These are phyloP conservation scores for Podila minutissima DNA, from an alignment of 192 early-diverging fungal species.

Conservation along the genomic window DNA sequence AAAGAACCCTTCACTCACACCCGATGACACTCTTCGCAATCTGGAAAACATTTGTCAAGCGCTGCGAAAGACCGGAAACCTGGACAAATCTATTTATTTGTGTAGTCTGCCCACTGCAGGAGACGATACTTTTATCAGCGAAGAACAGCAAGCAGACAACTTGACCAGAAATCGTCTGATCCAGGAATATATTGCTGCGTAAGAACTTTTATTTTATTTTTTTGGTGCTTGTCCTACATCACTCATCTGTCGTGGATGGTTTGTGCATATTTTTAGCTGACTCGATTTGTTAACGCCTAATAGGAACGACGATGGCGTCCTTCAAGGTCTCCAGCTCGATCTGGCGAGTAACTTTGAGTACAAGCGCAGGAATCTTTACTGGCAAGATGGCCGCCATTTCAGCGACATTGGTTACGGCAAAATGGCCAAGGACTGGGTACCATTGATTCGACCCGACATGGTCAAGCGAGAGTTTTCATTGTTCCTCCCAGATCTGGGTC, in stretches of 20 bases:
- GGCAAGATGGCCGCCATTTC: constrained; percentile 48
- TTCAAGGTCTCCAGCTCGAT: constrained; percentile 39
- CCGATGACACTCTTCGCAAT: constrained; percentile 40
- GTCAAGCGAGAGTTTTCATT: constrained; percentile 52
- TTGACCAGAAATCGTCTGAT: constrained; percentile 34
- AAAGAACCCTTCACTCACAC: constrained; percentile 22
- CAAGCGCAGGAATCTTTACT: constrained; percentile 48
- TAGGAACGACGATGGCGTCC: constrained; percentile 34
- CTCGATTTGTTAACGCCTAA: not conserved
- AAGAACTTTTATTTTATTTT: not conserved
- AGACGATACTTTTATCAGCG: constrained; percentile 30
- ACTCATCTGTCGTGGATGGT: too few species aligned
- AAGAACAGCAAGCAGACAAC: constrained; percentile 29
- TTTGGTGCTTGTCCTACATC: not conserved
- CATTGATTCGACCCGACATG: constrained; percentile 43
- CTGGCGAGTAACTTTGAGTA: constrained; percentile 48
- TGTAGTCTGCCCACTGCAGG: constrained; percentile 49
- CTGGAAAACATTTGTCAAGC: constrained; percentile 43
- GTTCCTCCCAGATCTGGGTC: constrained; percentile 31
- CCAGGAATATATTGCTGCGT: constrained; percentile 28
- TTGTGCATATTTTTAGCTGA: not conserved
- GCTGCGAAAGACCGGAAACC: constrained; percentile 25
- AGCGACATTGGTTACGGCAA: constrained; percentile 46
- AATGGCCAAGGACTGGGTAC: constrained; percentile 50
- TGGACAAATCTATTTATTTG: constrained; percentile 40